These are phyloP conservation scores for Phytopythium boreale DNA, from an alignment of 352 stramenopile genomes.

Conservation along the genomic window DNA sequence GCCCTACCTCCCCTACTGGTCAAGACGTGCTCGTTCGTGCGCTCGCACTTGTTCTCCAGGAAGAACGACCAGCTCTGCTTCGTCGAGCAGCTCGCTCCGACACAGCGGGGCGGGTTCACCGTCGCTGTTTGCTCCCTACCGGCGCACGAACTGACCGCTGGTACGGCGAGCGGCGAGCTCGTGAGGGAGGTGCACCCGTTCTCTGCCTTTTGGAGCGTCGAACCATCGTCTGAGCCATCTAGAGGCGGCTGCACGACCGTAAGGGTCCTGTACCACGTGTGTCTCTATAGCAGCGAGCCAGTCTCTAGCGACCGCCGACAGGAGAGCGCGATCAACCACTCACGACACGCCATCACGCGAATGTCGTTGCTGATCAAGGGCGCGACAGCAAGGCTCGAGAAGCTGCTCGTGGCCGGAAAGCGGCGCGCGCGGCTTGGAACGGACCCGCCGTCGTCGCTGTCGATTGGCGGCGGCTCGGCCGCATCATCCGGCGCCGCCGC, in stretches of 20 bases:
- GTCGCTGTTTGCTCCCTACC: conserved; percentile 26
- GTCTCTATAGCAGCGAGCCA: conserved; percentile 9
- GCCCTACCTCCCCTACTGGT: conserved; percentile 13
- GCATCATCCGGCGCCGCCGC: conserved; percentile 10
- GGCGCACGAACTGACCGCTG: conserved; percentile 17
- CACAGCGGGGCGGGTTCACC: conserved; percentile 20
- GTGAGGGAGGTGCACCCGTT: conserved; percentile 23
- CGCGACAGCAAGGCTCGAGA: conserved; percentile 17
- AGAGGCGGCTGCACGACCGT: conserved; percentile 12
- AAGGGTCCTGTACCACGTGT: conserved; percentile 21
- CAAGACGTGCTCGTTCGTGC: conserved; percentile 34
- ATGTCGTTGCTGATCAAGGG: conserved; percentile 21
- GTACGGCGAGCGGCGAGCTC: conserved; percentile 25
- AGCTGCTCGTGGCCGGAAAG: conserved; percentile 12
- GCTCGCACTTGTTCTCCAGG: conserved; percentile 21
- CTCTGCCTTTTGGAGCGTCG: conserved; percentile 21
- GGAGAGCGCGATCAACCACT: neutral
- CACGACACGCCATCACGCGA: conserved; percentile 15
- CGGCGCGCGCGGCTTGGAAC: conserved; percentile 13
- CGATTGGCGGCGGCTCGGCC: conserved; percentile 1
- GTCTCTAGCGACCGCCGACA: conserved; percentile 1
- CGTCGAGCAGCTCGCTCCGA: conserved; percentile 28
- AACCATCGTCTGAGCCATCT: conserved; percentile 18
- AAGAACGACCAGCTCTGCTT: conserved; percentile 41
- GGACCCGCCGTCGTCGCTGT: conserved; percentile 6